Percentiles rank a stretch among this genome's conserved stretches.
Conservation (phyloP, 306 rosid genomes). For the Lupinus albus region DNA sequence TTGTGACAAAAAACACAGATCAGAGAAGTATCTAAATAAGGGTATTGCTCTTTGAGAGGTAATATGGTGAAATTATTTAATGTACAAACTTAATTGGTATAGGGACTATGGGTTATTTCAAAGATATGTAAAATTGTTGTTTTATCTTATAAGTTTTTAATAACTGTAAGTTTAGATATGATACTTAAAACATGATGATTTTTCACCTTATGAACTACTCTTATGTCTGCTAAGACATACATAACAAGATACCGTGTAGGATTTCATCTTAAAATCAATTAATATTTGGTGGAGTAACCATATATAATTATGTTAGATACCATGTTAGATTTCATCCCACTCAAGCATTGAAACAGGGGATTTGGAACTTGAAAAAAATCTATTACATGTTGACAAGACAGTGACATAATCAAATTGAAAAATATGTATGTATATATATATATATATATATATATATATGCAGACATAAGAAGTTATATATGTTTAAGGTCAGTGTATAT, state of each 20-base stretch:
- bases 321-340: too few species aligned
- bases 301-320: too few species aligned
- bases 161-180: too few species aligned
- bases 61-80: background rate
- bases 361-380: background rate
- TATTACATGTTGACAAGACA: background rate
- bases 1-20: constrained; percentile 7
- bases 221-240: too few species aligned
- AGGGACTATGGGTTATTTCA: background rate
- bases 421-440: too few species aligned
- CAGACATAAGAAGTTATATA: background rate
- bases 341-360: too few species aligned
- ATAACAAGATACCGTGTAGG: too few species aligned
- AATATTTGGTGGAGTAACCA: too few species aligned
- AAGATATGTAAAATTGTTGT: background rate
- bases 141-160: background rate
- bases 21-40: background rate
- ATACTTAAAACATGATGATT: too few species aligned
- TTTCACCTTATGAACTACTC: too few species aligned
- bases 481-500: constrained; percentile 1
- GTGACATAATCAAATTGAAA: constrained; percentile 22
- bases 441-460: background rate
- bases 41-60: constrained; percentile 7
- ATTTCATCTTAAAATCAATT: too few species aligned
- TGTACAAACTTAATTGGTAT: background rate